Conservation (phyloP, 169 alveolate genomes). For the Cryptosporidium bovis region DNA sequence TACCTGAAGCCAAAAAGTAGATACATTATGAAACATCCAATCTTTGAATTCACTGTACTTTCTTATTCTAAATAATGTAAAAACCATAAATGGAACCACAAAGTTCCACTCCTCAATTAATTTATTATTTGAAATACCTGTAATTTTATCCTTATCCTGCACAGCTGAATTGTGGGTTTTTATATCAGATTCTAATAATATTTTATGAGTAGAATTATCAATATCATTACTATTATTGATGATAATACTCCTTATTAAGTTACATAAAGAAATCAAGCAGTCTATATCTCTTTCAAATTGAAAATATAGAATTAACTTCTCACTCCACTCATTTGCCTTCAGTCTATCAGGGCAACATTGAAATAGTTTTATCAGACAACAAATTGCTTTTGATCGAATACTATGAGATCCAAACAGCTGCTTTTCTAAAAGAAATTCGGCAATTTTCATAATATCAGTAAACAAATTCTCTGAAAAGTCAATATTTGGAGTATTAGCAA, state of each 20-base stretch:
- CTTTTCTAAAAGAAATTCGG: constrained; percentile 31
- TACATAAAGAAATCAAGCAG: constrained; percentile 50
- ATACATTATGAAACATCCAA: constrained; percentile 54
- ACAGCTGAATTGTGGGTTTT: not conserved
- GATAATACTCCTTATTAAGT: constrained; percentile 11
- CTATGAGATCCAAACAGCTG: constrained; percentile 16
- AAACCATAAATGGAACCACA: constrained; percentile 25
- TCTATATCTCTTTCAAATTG: constrained; percentile 56
- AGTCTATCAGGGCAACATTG: constrained; percentile 69
- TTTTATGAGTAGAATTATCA: not conserved
- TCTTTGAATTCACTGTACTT: not conserved
- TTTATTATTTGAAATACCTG: not conserved
- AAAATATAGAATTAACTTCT: constrained; percentile 26
- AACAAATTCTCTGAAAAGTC: constrained; percentile 66
- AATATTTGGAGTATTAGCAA: constrained; percentile 40
- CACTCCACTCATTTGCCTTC: constrained; percentile 41
- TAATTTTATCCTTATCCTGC: not conserved
- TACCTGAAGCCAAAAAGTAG: constrained; percentile 72
- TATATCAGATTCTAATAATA: not conserved
- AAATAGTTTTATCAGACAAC: constrained; percentile 40
- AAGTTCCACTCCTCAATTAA: constrained; percentile 11
- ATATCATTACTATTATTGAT: not conserved
- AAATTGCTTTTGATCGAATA: constrained; percentile 64
- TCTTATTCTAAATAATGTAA: constrained; percentile 20
- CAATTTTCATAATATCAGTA: constrained; percentile 32